Percentiles rank a stretch among this genome's conserved stretches.
Conservation (phyloP, 495 filamentous ascomycete species). For the Arthonia radiata region DNA sequence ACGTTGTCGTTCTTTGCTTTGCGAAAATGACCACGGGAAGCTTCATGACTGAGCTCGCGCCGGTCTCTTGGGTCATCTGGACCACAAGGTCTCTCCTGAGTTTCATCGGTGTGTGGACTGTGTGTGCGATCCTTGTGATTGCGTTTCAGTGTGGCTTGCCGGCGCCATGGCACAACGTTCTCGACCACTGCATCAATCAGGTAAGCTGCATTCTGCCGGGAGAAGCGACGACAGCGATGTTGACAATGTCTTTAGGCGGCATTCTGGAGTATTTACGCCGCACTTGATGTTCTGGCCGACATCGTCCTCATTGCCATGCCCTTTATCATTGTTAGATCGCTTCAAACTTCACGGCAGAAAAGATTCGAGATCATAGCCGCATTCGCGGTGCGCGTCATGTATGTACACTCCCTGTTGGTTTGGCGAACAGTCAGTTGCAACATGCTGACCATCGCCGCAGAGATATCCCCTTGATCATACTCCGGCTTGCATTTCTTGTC, state of each 20-base stretch:
- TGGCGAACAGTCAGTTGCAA: too few relatives aligned
- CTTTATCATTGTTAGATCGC: conserved; percentile 1
- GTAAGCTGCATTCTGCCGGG: conserved; percentile 2
- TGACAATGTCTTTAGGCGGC: too few relatives aligned
- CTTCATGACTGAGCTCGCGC: too few relatives aligned
- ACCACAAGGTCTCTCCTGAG: too few relatives aligned
- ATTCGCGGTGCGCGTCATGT: conserved; percentile 5
- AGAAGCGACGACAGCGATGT: too few relatives aligned
- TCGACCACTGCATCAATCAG: conserved; percentile 8
- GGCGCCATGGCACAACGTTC: conserved; percentile 8
- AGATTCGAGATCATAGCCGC: conserved; percentile 1
- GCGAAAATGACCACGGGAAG: too few relatives aligned
- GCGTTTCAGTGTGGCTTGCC: conserved; percentile 11
- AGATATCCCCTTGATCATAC: too few relatives aligned
- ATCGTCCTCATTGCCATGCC: conserved; percentile 3
- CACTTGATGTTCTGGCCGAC: conserved; percentile 5
- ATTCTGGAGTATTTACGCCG: conserved; percentile 3
- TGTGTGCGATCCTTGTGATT: conserved; percentile 6
- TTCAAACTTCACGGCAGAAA: conserved; percentile 2
- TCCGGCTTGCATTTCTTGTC: too few relatives aligned
- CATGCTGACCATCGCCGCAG: too few relatives aligned
- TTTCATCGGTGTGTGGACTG: conserved; percentile 7
- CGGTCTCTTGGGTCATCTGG: too few relatives aligned
- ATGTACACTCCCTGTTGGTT: conserved; percentile 1
- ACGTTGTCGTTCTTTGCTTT: too few relatives aligned